Conservation (phyloP, 2,329 filamentous ascomycete species). For the Phoma sp. region DNA sequence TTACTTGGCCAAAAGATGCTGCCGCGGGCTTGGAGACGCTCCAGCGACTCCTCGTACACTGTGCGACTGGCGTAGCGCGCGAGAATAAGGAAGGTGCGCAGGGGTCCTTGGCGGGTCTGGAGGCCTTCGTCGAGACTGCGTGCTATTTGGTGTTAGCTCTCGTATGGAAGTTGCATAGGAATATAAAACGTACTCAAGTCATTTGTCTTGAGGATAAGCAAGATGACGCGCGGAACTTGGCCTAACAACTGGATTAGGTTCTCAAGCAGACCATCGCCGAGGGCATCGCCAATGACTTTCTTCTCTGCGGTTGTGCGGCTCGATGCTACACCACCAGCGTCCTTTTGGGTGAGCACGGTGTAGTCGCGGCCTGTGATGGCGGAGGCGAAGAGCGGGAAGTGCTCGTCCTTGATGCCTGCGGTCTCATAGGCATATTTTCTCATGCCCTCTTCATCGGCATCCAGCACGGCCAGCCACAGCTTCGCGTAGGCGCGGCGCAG, state of each 20-base stretch:
- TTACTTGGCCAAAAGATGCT: constrained; percentile 61
- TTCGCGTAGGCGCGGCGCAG: constrained; percentile 90
- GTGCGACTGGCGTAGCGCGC: constrained; percentile 67
- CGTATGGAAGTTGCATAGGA: neutral
- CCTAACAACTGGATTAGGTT: constrained; percentile 88
- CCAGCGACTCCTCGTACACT: constrained; percentile 66
- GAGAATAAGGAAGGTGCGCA: constrained; percentile 68
- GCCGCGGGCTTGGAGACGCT: constrained; percentile 50
- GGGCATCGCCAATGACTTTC: constrained; percentile 79
- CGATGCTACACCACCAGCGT: constrained; percentile 50
- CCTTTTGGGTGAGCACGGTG: constrained; percentile 68
- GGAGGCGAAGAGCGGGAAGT: constrained; percentile 93
- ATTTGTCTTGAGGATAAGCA: constrained; percentile 97
- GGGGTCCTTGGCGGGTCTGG: constrained; percentile 70
- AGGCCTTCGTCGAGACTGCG: constrained; percentile 91
- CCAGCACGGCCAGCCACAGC: constrained; percentile 95
- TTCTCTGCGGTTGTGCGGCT: constrained; percentile 78
- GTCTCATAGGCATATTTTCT: constrained; percentile 87
- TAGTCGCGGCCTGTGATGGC: constrained; percentile 96
- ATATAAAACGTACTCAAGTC: constrained; percentile 70
- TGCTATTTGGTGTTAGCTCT: constrained; percentile 52
- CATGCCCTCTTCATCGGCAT: constrained; percentile 85
- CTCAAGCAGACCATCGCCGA: constrained; percentile 87
- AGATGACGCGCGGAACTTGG: constrained; percentile 86
- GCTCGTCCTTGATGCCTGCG: constrained; percentile 83